phyloP scores from a whole-genome alignment of 2,329 filamentous ascomycete species.

The Grosmannia serpens region DNA sequence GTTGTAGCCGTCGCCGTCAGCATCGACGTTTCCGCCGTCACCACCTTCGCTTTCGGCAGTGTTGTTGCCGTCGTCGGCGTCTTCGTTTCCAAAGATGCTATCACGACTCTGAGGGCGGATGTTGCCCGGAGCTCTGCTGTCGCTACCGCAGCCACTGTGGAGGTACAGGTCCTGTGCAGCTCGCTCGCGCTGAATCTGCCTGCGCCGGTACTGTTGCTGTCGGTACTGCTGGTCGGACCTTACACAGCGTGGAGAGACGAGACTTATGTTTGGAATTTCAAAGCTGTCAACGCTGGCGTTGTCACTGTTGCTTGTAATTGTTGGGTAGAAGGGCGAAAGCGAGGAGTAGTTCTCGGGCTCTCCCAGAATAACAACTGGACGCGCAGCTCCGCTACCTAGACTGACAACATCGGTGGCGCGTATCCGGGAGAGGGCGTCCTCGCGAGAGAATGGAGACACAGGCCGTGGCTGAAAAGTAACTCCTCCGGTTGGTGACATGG shows the following conservation, averaged over 20 bases:
- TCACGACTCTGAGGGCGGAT: not conserved
- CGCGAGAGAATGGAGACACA: not conserved
- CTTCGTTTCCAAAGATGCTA: not conserved
- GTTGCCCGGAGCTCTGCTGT: not conserved
- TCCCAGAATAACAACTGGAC: slow-evolving; percentile 9
- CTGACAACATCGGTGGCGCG: not conserved
- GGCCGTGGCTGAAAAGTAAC: not conserved
- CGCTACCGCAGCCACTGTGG: not conserved
- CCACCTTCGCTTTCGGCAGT: slow-evolving; percentile 2
- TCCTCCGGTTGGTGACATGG: not conserved
- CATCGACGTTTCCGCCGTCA: slow-evolving; percentile 8
- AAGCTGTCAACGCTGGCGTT: slow-evolving; percentile 13
- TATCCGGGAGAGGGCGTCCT: not conserved
- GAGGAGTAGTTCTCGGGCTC: not conserved
- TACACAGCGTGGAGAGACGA: not conserved
- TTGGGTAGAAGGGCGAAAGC: not conserved
- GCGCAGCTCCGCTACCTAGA: not conserved
- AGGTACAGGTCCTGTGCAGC: not conserved
- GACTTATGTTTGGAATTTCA: slow-evolving; percentile 9
- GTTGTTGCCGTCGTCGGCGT: slow-evolving; percentile 1
- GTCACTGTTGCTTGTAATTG: slow-evolving; percentile 1
- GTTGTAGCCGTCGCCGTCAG: slow-evolving; percentile 8
- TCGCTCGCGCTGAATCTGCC: not conserved
- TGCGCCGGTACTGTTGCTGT: not conserved
- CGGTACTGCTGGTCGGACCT: not conserved